These are phyloP conservation scores for Neoarthrinium moseri DNA, from an alignment of 2,329 filamentous ascomycete genomes.

Conservation along the genomic window DNA sequence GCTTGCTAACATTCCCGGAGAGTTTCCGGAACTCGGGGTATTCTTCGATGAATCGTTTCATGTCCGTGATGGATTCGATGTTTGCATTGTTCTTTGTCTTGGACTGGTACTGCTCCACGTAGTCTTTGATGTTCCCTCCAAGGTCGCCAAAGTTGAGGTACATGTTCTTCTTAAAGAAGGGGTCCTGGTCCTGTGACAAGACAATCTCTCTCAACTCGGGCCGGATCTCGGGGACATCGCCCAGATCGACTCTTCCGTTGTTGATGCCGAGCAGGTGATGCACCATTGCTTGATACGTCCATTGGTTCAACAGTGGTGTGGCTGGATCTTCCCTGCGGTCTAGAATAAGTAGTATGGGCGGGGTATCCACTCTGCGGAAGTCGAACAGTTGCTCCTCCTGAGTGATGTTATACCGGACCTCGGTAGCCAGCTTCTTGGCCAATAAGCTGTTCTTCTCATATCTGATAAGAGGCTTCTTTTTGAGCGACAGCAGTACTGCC, in stretches of 20 bases:
- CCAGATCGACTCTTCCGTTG: conserved; percentile 90
- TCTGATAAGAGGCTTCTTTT: conserved; percentile 93
- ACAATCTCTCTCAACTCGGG: conserved; percentile 93
- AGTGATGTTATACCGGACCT: conserved; percentile 88
- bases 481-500: conserved; percentile 80
- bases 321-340: conserved; percentile 93
- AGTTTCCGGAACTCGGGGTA: conserved; percentile 97
- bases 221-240: conserved; percentile 77
- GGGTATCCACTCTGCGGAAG: conserved; percentile 91
- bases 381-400: conserved; percentile 97
- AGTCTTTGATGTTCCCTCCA: conserved; percentile 95
- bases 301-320: conserved; percentile 91
- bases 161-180: conserved; percentile 99
- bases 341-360: conserved; percentile 85
- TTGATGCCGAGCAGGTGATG: conserved; percentile 92
- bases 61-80: conserved; percentile 94
- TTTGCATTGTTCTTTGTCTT: conserved; percentile 97
- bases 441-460: conserved; percentile 89
- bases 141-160: conserved; percentile 96
- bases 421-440: conserved; percentile 88
- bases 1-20: conserved; percentile 97
- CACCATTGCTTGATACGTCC: conserved; percentile 99
- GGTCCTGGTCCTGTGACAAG: conserved; percentile 92
- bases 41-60: conserved; percentile 99
- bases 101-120: conserved; percentile 96